Evolutionary conservation across 352 stramenopile species (phyloP).

Genomic region (Achlya hypogyna): DNA sequence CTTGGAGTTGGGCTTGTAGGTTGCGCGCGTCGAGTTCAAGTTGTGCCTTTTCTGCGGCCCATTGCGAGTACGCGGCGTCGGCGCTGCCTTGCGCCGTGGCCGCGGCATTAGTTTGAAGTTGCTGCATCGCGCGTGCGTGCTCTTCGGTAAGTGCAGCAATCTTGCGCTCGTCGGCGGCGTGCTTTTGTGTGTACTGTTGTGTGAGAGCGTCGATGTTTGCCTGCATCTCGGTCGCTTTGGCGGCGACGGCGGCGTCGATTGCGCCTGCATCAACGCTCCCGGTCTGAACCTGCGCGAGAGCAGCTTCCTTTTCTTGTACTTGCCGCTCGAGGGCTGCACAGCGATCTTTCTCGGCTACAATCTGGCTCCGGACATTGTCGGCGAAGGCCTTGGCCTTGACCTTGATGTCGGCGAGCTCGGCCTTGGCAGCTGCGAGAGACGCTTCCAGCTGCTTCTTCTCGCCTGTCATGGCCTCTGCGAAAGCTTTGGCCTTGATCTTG

Average conservation of each 20-base stretch:
- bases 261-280: not conserved
- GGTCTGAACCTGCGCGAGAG: constrained; percentile 24
- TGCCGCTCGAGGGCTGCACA: constrained; percentile 38
- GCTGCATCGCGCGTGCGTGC: constrained; percentile 11
- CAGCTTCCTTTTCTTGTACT: constrained; percentile 34
- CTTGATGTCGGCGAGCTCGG: constrained; percentile 56
- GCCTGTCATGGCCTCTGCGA: constrained; percentile 65
- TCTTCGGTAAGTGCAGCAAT: constrained; percentile 32
- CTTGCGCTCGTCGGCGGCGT: constrained; percentile 30
- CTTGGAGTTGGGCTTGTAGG: not conserved
- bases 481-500: constrained; percentile 78
- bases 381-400: constrained; percentile 56
- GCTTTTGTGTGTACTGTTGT: not conserved
- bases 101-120: constrained; percentile 25
- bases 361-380: constrained; percentile 53
- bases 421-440: constrained; percentile 41
- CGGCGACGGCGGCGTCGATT: not conserved
- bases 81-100: constrained; percentile 9
- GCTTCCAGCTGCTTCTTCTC: constrained; percentile 25
- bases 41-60: not conserved
- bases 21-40: not conserved
- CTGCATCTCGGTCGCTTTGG: constrained; percentile 3
- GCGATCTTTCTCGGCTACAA: constrained; percentile 55
- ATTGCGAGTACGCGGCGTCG: not conserved
- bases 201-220: not conserved